Base-by-base conservation (phyloP, 2,329 filamentous ascomycete genomes). In the Knufia fluminis region DNA sequence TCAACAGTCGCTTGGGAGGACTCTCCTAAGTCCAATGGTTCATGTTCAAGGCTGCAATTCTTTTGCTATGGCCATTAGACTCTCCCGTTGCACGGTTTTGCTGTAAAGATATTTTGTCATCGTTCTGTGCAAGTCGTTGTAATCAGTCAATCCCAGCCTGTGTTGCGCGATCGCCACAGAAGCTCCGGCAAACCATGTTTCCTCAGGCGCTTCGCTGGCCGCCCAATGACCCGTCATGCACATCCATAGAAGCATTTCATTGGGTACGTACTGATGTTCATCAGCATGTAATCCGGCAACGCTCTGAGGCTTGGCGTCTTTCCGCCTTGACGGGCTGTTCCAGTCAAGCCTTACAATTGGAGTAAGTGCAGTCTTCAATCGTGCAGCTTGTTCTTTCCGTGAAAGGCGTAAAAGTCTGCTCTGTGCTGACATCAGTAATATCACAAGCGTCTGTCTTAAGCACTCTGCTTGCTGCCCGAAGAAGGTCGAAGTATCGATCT, bases 161-260 rank as follows among this genome's bases (percentile, higher is more conserved):
- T 42, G 6, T 10, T 16, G 6, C 10, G 39, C 39, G 9, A 42
- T 19, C 23, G 6, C 20, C 7, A 42, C 17, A 8, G 46, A 14
- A 20, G 38, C 26, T 36, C 23, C 22, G 7, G 16, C 22, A 19
- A 22, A 42, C 39, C 39, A 20, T 42, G 22, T 7, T 9, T 4
- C n/a, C 39, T 8, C 35, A 39, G 35, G 35, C 35, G 35, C 16
- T 7, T 39, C 35, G 8, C 7, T 38, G 6, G 35, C 12, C 6
- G 35, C 35, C 35, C 35, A 53, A 33, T 44, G 48, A 3, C 51
- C 51, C 2, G 51, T 53, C 44, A 53, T 17, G 7, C 51, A 26
- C 22, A 48, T 33, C 51, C 49, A 53, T 12, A 53, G 44, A 22
- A 53, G 48, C 19, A 53, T 40, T 1, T 26, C 42, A 26, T 51